These are phyloP conservation scores for Exophiala spinifera DNA, from an alignment of 2,329 filamentous ascomycete species.

Conservation along the genomic window DNA sequence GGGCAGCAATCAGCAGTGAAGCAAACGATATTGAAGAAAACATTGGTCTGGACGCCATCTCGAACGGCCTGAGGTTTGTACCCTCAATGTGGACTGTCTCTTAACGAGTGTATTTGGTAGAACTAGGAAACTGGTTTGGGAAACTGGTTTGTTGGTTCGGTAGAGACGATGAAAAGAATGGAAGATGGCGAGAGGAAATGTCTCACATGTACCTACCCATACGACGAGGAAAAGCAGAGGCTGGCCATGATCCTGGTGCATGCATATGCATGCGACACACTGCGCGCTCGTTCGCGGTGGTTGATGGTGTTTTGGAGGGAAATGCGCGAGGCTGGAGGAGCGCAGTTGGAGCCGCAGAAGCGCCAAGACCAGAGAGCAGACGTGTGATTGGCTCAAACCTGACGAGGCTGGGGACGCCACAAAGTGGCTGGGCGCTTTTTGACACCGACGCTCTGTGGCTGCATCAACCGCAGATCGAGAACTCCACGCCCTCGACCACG, in stretches of 20 bases:
- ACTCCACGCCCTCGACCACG: too few relatives aligned
- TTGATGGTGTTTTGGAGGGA: slow-evolving; percentile 1
- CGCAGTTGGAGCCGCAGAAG: background rate
- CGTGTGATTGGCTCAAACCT: slow-evolving; percentile 14
- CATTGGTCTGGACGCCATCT: slow-evolving; percentile 15
- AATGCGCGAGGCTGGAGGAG: slow-evolving; percentile 15
- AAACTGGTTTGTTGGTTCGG: too few relatives aligned
- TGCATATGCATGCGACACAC: background rate
- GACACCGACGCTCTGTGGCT: too few relatives aligned
- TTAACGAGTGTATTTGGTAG: slow-evolving; percentile 6
- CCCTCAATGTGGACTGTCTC: background rate
- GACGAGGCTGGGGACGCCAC: slow-evolving; percentile 20
- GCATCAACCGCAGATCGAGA: too few relatives aligned
- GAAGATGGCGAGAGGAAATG: slow-evolving; percentile 5
- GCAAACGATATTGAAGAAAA: slow-evolving; percentile 8
- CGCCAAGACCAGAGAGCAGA: background rate
- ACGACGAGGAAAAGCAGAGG: slow-evolving; percentile 16
- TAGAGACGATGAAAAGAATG: background rate
- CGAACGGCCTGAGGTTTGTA: background rate
- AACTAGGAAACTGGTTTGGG: background rate
- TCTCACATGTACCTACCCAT: slow-evolving; percentile 22
- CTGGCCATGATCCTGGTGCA: slow-evolving; percentile 13
- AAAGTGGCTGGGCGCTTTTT: slow-evolving; percentile 13
- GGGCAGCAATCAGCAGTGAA: slow-evolving; percentile 13
- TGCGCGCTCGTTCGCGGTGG: background rate